Percentiles rank a stretch among this genome's conserved stretches.
phyloP scores from a whole-genome alignment of 441 rosid genomes.

The Brassica hybrid region DNA sequence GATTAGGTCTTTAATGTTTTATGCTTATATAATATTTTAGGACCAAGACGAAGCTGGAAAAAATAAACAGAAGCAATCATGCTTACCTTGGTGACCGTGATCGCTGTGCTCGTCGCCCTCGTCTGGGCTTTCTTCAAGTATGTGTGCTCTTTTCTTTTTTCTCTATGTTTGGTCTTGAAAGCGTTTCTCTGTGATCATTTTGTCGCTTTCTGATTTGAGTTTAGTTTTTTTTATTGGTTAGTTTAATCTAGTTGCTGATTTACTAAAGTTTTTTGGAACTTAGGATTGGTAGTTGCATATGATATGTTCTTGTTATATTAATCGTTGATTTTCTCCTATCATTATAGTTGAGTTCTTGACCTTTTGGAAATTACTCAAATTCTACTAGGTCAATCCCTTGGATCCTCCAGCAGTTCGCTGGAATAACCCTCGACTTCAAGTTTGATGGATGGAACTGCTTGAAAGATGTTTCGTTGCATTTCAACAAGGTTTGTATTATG shows the following conservation, averaged over 20 bases:
- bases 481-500: constrained; percentile 65
- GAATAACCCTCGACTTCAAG: constrained; percentile 78
- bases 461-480: constrained; percentile 76
- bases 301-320: no score
- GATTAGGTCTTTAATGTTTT: constrained; percentile 4
- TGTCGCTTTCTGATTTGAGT: constrained; percentile 9
- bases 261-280: no score
- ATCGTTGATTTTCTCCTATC: no score
- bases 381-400: constrained; percentile 73
- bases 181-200: background rate
- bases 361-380: constrained; percentile 2
- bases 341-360: background rate
- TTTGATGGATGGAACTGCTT: constrained; percentile 92
- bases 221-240: background rate
- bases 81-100: constrained; percentile 9
- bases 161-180: background rate
- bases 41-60: constrained; percentile 16
- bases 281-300: no score
- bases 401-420: constrained; percentile 65
- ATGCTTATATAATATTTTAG: background rate
- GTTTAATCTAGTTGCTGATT: background rate
- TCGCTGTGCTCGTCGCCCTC: constrained; percentile 2
- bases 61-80: background rate
- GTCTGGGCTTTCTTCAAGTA: constrained; percentile 27
- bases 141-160: background rate